Evolutionary conservation across 805 yeast genomes (phyloP).

Genomic region (Candida michaelii): DNA sequence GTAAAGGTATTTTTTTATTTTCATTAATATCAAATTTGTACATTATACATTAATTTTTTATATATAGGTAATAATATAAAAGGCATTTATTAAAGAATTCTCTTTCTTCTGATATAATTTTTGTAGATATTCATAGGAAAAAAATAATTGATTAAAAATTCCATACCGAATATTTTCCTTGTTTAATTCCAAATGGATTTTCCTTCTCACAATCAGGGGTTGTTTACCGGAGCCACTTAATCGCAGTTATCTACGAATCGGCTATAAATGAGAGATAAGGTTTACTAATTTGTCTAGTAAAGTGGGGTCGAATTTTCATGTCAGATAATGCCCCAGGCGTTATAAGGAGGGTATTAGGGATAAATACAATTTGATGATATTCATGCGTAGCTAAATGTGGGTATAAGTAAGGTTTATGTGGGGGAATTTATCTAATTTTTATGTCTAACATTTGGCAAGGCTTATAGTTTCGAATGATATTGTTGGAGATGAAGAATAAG

Average conservation of each 20-base stretch:
- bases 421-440: not conserved
- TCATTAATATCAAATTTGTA: conserved; percentile 5
- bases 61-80: conserved; percentile 10
- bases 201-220: conserved; percentile 5
- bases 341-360: not conserved
- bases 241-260: conserved; percentile 4
- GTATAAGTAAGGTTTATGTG: not conserved
- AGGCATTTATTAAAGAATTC: not conserved
- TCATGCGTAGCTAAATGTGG: not conserved
- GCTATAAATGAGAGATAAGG: not conserved
- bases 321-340: not conserved
- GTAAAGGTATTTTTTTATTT: conserved; percentile 1
- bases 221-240: conserved; percentile 2
- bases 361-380: not conserved
- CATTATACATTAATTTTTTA: conserved; percentile 3
- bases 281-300: not conserved
- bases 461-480: too few relatives aligned
- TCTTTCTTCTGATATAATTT: conserved; percentile 2
- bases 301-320: conserved; percentile 6
- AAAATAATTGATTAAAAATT: not conserved
- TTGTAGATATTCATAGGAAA: not conserved
- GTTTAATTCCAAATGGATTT: conserved; percentile 3
- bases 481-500: too few relatives aligned
- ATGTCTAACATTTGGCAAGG: not conserved
- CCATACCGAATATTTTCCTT: conserved; percentile 1